Base-by-base conservation (phyloP, 345 rosid species). In the Gossypium herbaceum region DNA sequence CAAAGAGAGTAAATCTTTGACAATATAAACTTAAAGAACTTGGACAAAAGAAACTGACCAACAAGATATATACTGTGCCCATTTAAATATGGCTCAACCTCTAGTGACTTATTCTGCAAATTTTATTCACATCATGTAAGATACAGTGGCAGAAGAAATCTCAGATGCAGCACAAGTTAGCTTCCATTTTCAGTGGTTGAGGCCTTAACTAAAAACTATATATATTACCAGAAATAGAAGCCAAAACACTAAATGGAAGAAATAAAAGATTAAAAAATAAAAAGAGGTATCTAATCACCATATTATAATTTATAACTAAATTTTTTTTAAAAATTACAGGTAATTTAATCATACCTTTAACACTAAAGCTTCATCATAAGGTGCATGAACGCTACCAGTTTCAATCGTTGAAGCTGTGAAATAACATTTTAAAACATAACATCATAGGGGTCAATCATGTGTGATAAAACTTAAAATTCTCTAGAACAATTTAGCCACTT, bases 21-120 rank as follows among this genome's bases (percentile, higher is more conserved):
- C 60, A 13, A 58, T 73, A 64, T 16, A 63, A 72, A 77, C 12
- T 15, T 16, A 56, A 62, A 69, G 52, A 39, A 71, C n/a, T 45
- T 43, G 34, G 75, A 73, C 64, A 43, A 51, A 62, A 71, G 84
- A 75, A 79, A 88, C 98, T 88, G 19, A 93, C 99, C 98, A 76
- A 95, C 99, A 75, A 95, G 97, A 82, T 90, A 95, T 76, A 95
- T 83, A 77, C 92, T 86, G 61, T 94, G 87, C 67, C 98, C 92
- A 34, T 80, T 81, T 79, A 93, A 83, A 84, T 85, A 89, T n/a
- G 91, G 94, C 79, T 82, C 86, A 75, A 93, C 82, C 85, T 89
- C 92, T 73, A 81, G 88, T 25, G 93, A 87, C 82, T 87, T 92
- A 50, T 82, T 89, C 99, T 95, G 96, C 86, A 86, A 81, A 79